Base-by-base conservation (phyloP, 1,284 basidiomycete species). In the Pseudozyma sp. region DNA sequence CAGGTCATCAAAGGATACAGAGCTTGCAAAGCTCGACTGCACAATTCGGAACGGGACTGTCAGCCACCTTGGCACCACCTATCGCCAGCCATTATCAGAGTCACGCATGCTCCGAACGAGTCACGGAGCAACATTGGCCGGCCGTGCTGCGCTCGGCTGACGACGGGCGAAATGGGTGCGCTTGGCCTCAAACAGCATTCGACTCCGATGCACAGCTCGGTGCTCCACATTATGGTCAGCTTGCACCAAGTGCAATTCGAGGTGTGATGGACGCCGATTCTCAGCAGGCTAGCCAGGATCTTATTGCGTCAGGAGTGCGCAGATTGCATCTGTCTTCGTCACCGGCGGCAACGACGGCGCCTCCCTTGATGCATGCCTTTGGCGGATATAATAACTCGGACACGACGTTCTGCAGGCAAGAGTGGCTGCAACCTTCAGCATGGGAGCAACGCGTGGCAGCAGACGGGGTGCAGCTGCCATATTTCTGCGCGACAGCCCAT, bases 1-100 rank as follows among this genome's bases (percentile, higher is more conserved):
- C n/a, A 51, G 53, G 31, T 17, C 17, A 24, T 13, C 43, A 45
- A 7, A 35, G 39, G 35, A 24, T 40, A 4, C 64, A 55, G 2
- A 40, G 45, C 31, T 34, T 54, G 45, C 58, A 44, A 8, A 42
- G 19, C n/a, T n/a, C 50, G 43, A 8, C 31, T 9, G 11, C 42
- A 2, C 48, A 44, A 1, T 24, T 30, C 16, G 44, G 29, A 3
- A 19, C 30, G 5, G 46, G 24, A 17, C 45, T 33, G 6, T 9
- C 49, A 11, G 35, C 33, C 5, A 35, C 33, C 10, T 35, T 30
- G 3, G 46, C n/a, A 33, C 48, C 40, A 6, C 24, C 24, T 43
- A 40, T 51, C 14, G 58, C 42, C 4, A 35, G 5, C 29, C 19
- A 49, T 29, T 17, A 37, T 19, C 37, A 13, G 6, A 42, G 34